These are phyloP conservation scores for Haberlea rhodopensis DNA, from an alignment of 257 asterid species.

Conservation along the genomic window DNA sequence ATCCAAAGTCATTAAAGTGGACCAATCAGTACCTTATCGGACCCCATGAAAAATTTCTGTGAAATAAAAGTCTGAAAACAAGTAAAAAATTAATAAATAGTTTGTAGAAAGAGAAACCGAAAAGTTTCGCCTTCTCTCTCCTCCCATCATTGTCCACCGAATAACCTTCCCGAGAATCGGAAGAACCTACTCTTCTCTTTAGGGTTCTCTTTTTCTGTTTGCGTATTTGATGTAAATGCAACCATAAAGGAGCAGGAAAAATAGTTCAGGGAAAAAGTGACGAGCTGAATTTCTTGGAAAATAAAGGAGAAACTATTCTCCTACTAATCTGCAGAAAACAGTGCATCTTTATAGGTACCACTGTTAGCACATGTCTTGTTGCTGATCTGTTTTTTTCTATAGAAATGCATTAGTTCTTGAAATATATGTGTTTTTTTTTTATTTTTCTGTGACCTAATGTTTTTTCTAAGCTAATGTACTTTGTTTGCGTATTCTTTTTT, in stretches of 20 bases:
- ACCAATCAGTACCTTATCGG: no score
- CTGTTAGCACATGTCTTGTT: slow-evolving; percentile 28
- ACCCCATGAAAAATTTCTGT: no score
- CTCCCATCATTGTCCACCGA: slow-evolving; percentile 41
- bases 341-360: slow-evolving; percentile 51
- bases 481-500: neutral
- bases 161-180: slow-evolving; percentile 19
- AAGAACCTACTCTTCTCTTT: slow-evolving; percentile 24
- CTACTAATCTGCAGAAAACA: slow-evolving; percentile 14
- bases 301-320: slow-evolving; percentile 23
- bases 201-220: slow-evolving; percentile 19
- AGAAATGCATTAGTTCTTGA: neutral
- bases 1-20: neutral
- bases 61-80: slow-evolving; percentile 24
- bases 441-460: neutral
- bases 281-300: slow-evolving; percentile 8
- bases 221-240: neutral
- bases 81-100: slow-evolving; percentile 2
- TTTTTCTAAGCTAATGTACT: neutral
- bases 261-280: neutral
- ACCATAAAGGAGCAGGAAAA: slow-evolving; percentile 5
- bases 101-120: slow-evolving; percentile 22
- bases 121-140: slow-evolving; percentile 26
- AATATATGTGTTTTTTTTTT: slow-evolving; percentile 9
- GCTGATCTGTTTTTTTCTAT: slow-evolving; percentile 13